Evolutionary conservation across 345 rosid species (phyloP).

Genomic region (Salix udensis): DNA sequence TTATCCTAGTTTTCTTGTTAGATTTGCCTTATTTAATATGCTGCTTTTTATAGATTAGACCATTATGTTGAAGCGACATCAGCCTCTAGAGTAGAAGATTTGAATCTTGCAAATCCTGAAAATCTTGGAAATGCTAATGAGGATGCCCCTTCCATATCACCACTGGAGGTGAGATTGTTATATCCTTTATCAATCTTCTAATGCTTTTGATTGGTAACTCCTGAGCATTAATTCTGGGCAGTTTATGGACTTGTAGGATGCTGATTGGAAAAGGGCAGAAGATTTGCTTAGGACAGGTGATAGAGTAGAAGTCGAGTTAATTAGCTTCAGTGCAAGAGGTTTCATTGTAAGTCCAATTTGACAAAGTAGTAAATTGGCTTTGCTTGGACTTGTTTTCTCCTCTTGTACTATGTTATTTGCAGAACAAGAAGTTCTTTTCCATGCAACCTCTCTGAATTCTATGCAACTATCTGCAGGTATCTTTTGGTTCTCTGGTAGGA

Average conservation of each 20-base stretch:
- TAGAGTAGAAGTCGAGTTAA: conserved; percentile 67
- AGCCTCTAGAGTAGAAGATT: conserved; percentile 24
- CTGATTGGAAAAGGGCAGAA: conserved; percentile 76
- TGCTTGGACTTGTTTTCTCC: background rate
- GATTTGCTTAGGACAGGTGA: conserved; percentile 49
- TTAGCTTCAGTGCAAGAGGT: conserved; percentile 77
- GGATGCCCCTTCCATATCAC: conserved; percentile 39
- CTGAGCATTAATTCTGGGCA: conserved; percentile 14
- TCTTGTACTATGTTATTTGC: conserved; percentile 8
- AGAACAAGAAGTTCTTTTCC: conserved; percentile 7
- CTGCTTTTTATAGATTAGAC: conserved; percentile 54
- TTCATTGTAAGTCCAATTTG: conserved; percentile 57
- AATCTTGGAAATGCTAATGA: conserved; percentile 30
- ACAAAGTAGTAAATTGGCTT: background rate
- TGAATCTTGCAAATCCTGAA: conserved; percentile 20
- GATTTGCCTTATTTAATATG: conserved; percentile 16
- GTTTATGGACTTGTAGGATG: conserved; percentile 47
- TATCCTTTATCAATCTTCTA: background rate
- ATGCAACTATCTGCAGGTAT: conserved; percentile 49
- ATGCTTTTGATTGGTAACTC: conserved; percentile 5
- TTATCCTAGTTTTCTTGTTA: background rate
- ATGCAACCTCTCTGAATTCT: conserved; percentile 1
- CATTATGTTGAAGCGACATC: conserved; percentile 38
- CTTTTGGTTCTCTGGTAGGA: conserved; percentile 80
- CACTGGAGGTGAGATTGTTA: conserved; percentile 50